phyloP scores from a whole-genome alignment of 768 basidiomycete species.

The Lactarius tabidus region DNA sequence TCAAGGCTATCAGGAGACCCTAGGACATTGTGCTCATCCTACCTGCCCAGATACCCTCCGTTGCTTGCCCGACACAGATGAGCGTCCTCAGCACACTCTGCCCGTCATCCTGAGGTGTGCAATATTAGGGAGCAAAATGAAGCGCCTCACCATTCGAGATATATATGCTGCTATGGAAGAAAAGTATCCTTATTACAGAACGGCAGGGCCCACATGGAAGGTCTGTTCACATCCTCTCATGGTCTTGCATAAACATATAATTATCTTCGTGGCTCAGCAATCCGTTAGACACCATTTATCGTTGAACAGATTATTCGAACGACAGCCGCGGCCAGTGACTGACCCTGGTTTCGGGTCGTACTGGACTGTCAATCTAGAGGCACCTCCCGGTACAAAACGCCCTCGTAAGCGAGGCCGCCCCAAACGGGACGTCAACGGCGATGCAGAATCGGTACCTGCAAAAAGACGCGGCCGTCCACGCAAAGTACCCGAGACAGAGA shows the following conservation, averaged over 20 bases:
- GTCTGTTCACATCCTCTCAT: slow-evolving; percentile 36
- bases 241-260: not conserved
- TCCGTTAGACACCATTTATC: slow-evolving; percentile 84
- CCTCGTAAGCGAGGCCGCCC: slow-evolving; percentile 74
- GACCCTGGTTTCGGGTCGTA: slow-evolving; percentile 87
- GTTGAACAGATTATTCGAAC: slow-evolving; percentile 75
- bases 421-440: slow-evolving; percentile 40
- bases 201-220: slow-evolving; percentile 83
- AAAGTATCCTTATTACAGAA: slow-evolving; percentile 78
- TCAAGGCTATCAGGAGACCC: slow-evolving; percentile 11
- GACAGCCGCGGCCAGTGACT: slow-evolving; percentile 75
- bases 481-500: slow-evolving; percentile 15
- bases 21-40: slow-evolving; percentile 59
- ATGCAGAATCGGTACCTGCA: slow-evolving; percentile 17
- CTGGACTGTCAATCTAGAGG: slow-evolving; percentile 83
- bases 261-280: slow-evolving; percentile 48
- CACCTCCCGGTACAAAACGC: slow-evolving; percentile 83
- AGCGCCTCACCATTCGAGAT: slow-evolving; percentile 76
- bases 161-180: slow-evolving; percentile 85
- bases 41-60: slow-evolving; percentile 74
- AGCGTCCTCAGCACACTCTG: slow-evolving; percentile 77
- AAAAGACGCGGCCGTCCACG: slow-evolving; percentile 28
- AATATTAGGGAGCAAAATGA: slow-evolving; percentile 70
- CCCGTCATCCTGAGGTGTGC: slow-evolving; percentile 83
- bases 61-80: slow-evolving; percentile 75